Conservation (phyloP, 768 basidiomycete species). For the Leccinum aurantiacum region DNA sequence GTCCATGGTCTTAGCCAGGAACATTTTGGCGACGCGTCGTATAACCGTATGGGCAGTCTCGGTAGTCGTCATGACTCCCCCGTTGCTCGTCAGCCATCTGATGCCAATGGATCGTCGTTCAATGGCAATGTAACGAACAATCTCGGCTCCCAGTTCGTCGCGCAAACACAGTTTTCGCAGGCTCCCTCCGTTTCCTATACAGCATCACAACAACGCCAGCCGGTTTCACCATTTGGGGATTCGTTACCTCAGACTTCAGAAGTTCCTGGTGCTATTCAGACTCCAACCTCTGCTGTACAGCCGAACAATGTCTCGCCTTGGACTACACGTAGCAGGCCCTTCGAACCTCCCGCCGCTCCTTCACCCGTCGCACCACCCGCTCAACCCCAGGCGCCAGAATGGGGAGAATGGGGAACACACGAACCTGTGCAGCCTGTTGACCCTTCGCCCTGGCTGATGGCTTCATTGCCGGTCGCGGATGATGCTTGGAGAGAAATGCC, state of each 20-base stretch:
- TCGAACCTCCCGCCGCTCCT: constrained; percentile 19
- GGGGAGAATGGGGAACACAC: constrained; percentile 43
- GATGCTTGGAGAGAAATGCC: constrained; percentile 47
- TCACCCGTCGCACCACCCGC: constrained; percentile 26
- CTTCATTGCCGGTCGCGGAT: constrained; percentile 46
- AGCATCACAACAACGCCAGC: constrained; percentile 20
- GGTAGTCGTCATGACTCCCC: constrained; percentile 24
- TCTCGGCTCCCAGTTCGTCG: constrained; percentile 23
- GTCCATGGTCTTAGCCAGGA: constrained; percentile 29
- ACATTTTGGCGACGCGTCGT: constrained; percentile 23
- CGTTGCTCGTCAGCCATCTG: constrained; percentile 22
- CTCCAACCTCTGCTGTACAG: constrained; percentile 24
- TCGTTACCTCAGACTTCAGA: constrained; percentile 18
- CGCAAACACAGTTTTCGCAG: constrained; percentile 20
- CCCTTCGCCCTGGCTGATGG: constrained; percentile 55
- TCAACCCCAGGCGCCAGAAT: constrained; percentile 33
- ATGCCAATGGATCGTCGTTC: constrained; percentile 27
- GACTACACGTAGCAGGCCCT: constrained; percentile 18
- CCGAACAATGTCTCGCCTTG: constrained; percentile 25
- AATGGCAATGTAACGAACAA: constrained; percentile 16
- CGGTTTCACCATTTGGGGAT: constrained; percentile 26
- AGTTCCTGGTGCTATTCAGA: constrained; percentile 20
- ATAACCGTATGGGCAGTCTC: constrained; percentile 24
- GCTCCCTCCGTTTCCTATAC: constrained; percentile 22
- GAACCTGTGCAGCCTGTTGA: constrained; percentile 33